Evolutionary conservation across 1,284 basidiomycete genomes (phyloP), one percentile per base, ranked within the genome.

Genomic region (Moniliophthora roreri): DNA sequence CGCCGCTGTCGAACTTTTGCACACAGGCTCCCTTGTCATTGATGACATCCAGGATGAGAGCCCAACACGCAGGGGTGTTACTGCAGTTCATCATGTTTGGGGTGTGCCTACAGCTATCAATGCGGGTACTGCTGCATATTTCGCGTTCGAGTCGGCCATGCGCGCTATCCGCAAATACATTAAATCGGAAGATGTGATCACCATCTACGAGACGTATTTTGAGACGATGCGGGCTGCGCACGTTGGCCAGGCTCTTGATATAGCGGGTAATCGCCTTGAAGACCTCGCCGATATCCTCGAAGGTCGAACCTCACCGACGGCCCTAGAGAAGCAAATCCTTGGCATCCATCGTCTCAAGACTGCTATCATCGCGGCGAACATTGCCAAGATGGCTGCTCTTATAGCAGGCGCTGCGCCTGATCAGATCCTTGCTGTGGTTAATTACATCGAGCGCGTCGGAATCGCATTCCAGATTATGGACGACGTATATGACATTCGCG

Each of bases 31-130:
- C 28, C 47, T 48, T 16, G 36, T 48, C 34, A 48, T 48, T 13
- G 47, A 48, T 23, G 47, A 48, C 16, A 48, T 48, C 9, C 47
- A 48, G n/a, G 47, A 48, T 34, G 47, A 36, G 15, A 48, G 47
- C 15, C 47, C 47, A 11, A 48, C 36, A 35, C 28, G 47, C 9
- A n/a, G 47, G 9, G 47, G 47, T 10, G 47, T 48, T 4, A 36
- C 32, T 9, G 34, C 47, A n/a, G 47, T 48, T 36, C 47, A 48
- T 36, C 35, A 18, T 10, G 34, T 37, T 2, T 48, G 47, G 47
- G 47, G 47, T 20, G 21, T 48, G 1, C 32, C 47, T 23, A 48
- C 47, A 4, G 47, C 47, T 6, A 48, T 48, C 18, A 48, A 48
- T n/a, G 47, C 47, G 1, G 47, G 47, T 36, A 48, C 47, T 5